Percentiles rank a stretch among this genome's conserved stretches.
Evolutionary conservation across 805 yeast species (phyloP).

Genomic region (Teunomyces cretensis): DNA sequence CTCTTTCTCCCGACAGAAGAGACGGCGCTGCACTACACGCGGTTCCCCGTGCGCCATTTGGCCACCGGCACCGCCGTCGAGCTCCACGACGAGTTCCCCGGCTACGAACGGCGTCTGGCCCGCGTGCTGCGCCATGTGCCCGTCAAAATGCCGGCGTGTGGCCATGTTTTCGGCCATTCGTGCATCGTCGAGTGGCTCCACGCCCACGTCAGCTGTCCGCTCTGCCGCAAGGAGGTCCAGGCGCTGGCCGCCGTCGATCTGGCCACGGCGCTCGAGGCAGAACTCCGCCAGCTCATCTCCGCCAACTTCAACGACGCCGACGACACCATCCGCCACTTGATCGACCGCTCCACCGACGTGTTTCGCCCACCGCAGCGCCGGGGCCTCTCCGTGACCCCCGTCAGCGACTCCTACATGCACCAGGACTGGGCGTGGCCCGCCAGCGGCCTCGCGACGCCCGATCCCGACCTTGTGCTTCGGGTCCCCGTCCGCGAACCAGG

Average conservation of each 20-base stretch:
- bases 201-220: conserved; percentile 39
- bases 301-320: conserved; percentile 18
- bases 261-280: conserved; percentile 14
- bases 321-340: conserved; percentile 22
- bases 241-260: conserved; percentile 17
- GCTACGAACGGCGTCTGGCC: conserved; percentile 17
- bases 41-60: conserved; percentile 30
- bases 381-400: conserved; percentile 35
- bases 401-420: conserved; percentile 36
- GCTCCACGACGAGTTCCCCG: conserved; percentile 28
- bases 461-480: conserved; percentile 28
- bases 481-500: conserved; percentile 18
- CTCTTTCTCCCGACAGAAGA: conserved; percentile 33
- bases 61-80: conserved; percentile 16
- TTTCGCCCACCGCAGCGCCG: conserved; percentile 37
- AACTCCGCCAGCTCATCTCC: conserved; percentile 5
- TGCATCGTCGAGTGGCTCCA: conserved; percentile 45
- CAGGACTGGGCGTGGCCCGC: conserved; percentile 34
- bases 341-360: conserved; percentile 33
- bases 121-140: conserved; percentile 28
- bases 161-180: conserved; percentile 40
- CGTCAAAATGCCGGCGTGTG: conserved; percentile 42
- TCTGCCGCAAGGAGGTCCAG: conserved; percentile 40
- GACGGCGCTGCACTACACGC: conserved; percentile 19
- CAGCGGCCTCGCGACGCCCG: conserved; percentile 11